These are phyloP conservation scores for Schizochytrium sp. DNA, from an alignment of 108 stramenopile genomes.

Conservation along the genomic window DNA sequence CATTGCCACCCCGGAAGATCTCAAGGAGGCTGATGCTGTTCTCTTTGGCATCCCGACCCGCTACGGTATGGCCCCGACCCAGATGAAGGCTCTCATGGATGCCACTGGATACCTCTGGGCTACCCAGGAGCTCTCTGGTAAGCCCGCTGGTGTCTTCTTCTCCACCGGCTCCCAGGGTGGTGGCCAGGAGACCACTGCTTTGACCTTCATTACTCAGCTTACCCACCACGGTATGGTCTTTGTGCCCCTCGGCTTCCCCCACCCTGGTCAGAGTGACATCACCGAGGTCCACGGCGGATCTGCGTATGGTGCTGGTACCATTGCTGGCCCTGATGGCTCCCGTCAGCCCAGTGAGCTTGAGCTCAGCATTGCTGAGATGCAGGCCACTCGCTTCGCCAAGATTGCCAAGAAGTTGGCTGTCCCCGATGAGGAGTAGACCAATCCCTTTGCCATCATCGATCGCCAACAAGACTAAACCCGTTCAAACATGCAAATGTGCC, in stretches of 20 bases:
- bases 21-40: constrained; percentile 79
- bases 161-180: constrained; percentile 69
- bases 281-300: constrained; percentile 68
- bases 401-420: constrained; percentile 60
- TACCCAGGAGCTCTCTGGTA: constrained; percentile 68
- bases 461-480: background rate
- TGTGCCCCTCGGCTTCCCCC: constrained; percentile 64
- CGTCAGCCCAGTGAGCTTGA: constrained; percentile 66
- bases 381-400: constrained; percentile 66
- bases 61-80: constrained; percentile 73
- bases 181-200: constrained; percentile 72
- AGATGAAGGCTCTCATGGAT: constrained; percentile 71
- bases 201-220: constrained; percentile 70
- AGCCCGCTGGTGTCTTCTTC: constrained; percentile 71
- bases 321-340: constrained; percentile 67
- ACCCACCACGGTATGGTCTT: constrained; percentile 71
- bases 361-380: constrained; percentile 61
- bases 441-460: background rate
- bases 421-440: background rate
- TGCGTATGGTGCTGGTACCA: constrained; percentile 68
- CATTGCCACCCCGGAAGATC: constrained; percentile 71
- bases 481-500: background rate
- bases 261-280: constrained; percentile 64
- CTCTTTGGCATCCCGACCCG: constrained; percentile 81
- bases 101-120: constrained; percentile 71